Evolutionary conservation across 108 stramenopile genomes (phyloP).

Genomic region (Cyclotella cryptica): DNA sequence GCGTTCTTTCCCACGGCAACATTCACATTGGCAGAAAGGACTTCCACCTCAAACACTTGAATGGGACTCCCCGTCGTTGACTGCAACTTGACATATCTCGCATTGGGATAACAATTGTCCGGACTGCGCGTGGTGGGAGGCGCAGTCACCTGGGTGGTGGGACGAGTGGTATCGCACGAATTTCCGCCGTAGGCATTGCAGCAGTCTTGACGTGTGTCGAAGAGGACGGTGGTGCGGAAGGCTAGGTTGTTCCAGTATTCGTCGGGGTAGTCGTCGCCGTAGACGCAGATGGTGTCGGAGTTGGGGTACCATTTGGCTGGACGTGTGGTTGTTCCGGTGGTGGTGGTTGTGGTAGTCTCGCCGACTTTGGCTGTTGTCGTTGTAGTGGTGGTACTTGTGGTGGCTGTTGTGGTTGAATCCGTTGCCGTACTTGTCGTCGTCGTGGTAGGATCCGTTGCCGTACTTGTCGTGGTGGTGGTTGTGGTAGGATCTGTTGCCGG

Average conservation of each 20-base stretch:
- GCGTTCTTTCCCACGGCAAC: not conserved
- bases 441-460: not conserved
- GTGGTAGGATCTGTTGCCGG: not conserved
- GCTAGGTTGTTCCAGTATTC: conserved; percentile 1
- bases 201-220: conserved; percentile 11
- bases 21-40: conserved; percentile 2
- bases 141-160: not conserved
- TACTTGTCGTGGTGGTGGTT: not conserved
- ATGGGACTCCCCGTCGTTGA: not conserved
- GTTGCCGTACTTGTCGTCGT: not conserved
- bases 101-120: conserved; percentile 14
- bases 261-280: conserved; percentile 6
- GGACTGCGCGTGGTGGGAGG: not conserved
- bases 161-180: not conserved
- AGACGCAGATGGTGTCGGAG: not conserved
- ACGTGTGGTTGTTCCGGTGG: not conserved
- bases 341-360: not conserved
- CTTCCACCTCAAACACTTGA: conserved; percentile 20
- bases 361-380: not conserved
- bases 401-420: not conserved
- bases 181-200: not conserved
- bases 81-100: conserved; percentile 12
- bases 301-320: not conserved
- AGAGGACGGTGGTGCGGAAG: conserved; percentile 5
- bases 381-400: not conserved